Conservation (phyloP, 441 rosid species). For the Pelargonium citronellum region DNA sequence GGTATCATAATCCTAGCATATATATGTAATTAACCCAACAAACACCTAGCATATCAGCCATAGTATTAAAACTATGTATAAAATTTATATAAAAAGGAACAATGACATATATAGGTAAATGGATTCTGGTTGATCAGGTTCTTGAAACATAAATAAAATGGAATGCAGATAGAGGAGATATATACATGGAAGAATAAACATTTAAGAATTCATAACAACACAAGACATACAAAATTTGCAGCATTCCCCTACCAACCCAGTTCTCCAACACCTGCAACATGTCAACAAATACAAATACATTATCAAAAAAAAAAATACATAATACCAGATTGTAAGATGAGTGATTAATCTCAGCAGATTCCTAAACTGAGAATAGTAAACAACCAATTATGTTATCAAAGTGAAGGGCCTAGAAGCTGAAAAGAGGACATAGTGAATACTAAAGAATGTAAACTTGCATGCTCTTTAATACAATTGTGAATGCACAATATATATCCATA, state of each 20-base stretch:
- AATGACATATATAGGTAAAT: not conserved
- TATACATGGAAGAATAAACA: not conserved
- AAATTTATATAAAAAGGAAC: not conserved
- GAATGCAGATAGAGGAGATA: not conserved
- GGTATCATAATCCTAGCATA: no score
- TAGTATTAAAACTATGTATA: no score
- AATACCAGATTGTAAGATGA: not conserved
- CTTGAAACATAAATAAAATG: not conserved
- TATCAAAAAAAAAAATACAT: no score
- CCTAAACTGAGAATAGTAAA: not conserved
- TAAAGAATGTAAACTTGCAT: not conserved
- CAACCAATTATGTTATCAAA: not conserved
- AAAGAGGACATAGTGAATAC: not conserved
- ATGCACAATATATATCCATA: no score
- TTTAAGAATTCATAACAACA: constrained; percentile 16
- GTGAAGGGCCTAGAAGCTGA: not conserved
- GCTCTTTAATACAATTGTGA: not conserved
- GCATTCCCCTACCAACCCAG: constrained; percentile 97
- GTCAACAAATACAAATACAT: no score
- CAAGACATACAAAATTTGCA: constrained; percentile 86
- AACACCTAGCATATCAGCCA: not conserved
- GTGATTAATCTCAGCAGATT: not conserved
- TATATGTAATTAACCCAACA: not conserved
- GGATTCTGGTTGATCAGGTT: not conserved
- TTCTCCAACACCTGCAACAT: constrained; percentile 67